phyloP scores from a whole-genome alignment of 73 alveolate genomes.

The Stentor roeselii region DNA sequence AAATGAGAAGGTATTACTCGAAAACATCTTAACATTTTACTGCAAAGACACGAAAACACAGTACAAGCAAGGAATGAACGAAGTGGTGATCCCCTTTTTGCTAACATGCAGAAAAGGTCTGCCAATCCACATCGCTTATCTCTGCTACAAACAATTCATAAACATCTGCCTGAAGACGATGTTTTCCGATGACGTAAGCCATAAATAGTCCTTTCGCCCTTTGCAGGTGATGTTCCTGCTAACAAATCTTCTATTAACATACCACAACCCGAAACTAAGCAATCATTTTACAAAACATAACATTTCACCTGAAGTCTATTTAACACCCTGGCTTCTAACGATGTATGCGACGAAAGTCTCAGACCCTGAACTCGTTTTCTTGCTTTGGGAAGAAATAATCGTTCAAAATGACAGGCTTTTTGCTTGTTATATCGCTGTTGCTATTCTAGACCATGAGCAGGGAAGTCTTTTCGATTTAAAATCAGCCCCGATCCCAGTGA shows the following conservation, averaged over 20 bases:
- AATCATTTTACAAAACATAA: constrained; percentile 37
- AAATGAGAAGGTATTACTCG: constrained; percentile 35
- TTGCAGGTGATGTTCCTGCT: constrained; percentile 46
- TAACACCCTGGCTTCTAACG: constrained; percentile 81
- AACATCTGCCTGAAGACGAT: constrained; percentile 15
- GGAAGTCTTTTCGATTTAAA: neutral
- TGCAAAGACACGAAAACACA: constrained; percentile 47
- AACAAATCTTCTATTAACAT: constrained; percentile 42
- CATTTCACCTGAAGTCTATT: constrained; percentile 77
- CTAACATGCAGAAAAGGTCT: constrained; percentile 35
- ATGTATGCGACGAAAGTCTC: constrained; percentile 59
- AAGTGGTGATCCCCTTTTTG: constrained; percentile 61
- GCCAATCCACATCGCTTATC: constrained; percentile 19
- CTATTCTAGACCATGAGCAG: neutral
- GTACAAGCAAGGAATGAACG: constrained; percentile 84
- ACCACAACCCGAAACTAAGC: constrained; percentile 61
- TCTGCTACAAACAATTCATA: constrained; percentile 34
- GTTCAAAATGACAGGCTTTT: neutral
- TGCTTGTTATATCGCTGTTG: constrained; percentile 3
- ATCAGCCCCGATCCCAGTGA: neutral
- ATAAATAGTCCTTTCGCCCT: constrained; percentile 42
- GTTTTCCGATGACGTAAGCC: constrained; percentile 24
- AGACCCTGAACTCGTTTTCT: neutral
- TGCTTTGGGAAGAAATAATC: neutral
- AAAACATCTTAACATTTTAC: constrained; percentile 60